These are phyloP conservation scores for Ophiostoma fasciatum DNA, from an alignment of 2,329 filamentous ascomycete genomes.

Conservation along the genomic window DNA sequence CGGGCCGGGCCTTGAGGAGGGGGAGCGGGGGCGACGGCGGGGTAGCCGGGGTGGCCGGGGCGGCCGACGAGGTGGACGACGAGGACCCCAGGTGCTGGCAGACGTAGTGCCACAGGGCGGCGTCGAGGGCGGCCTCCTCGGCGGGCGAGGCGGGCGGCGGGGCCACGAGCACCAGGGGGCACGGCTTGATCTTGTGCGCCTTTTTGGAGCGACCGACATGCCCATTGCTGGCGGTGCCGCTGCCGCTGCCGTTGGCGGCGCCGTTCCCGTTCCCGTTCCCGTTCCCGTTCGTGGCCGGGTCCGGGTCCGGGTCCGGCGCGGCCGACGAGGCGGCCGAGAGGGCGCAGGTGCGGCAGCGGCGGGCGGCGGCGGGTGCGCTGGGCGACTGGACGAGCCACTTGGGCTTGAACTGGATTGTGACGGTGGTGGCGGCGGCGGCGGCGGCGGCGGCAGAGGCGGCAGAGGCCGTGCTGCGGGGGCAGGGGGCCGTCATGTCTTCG, in stretches of 20 bases:
- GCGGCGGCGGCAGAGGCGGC: slow-evolving; percentile 10
- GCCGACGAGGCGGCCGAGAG: slow-evolving; percentile 19
- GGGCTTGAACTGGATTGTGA: slow-evolving; percentile 62
- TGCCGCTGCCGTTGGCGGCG: not conserved
- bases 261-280: too few relatives aligned
- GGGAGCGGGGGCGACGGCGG: not conserved
- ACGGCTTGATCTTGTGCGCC: slow-evolving; percentile 11
- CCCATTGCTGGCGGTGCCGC: not conserved
- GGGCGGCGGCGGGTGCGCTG: slow-evolving; percentile 46
- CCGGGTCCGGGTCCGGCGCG: too few relatives aligned
- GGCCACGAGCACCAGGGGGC: slow-evolving; percentile 11
- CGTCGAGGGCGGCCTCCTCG: slow-evolving; percentile 3
- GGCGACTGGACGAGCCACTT: slow-evolving; percentile 73
- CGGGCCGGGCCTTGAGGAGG: slow-evolving; percentile 14
- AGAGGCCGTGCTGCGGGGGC: too few relatives aligned
- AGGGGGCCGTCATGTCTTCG: slow-evolving; percentile 60
- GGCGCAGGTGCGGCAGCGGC: slow-evolving; percentile 63
- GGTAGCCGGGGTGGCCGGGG: not conserved
- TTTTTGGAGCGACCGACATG: not conserved
- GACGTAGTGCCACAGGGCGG: slow-evolving; percentile 11
- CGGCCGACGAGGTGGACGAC: slow-evolving; percentile 17
- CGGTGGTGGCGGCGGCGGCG: not conserved
- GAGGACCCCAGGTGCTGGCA: slow-evolving; percentile 23
- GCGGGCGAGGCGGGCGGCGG: not conserved
- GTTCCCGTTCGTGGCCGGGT: too few relatives aligned